Base-by-base conservation (phyloP, 352 stramenopile genomes). In the Pythium grandisporangium region DNA sequence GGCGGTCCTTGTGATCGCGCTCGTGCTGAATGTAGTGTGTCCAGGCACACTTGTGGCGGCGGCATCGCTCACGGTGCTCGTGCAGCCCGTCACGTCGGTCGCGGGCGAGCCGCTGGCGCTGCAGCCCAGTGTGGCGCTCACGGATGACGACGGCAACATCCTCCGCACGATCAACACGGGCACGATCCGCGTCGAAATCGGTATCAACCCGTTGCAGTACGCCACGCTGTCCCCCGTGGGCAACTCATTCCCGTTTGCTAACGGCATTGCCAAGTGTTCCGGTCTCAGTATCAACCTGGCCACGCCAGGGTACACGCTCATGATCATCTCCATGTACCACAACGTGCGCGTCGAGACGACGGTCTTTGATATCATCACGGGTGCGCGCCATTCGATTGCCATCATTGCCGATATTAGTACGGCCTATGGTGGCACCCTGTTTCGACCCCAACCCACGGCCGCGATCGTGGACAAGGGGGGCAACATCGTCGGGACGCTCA, bases 381-480 rank as follows among this genome's bases (percentile, higher is more conserved):
- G 80, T 6, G 52, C 63, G 7, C 56, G 58, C 5, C 84, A 80
- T 45, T 59, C 57, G 16, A 60, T 95, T 20, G 52, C 56, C 19
- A 79, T 94, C 51, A 42, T 70, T 30, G 55, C 75, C 16, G 71
- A 92, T 50, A 69, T 89, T 36, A 87, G 74, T 66, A 91, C 66
- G 2, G 79, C 83, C 4, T 88, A 71, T 32, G 76, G 81, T 42
- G 83, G 83, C 2, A 81, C 63, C 8, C 51, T 70, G 0, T 93
- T 95, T 45, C 55, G 70, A 17, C 82, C 82, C 1, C 81, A 94
- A 42, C 81, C 83, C 6, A 55, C 59, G n/a, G 70, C 71, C 2
- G 73, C 57, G 17, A 69, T 95, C 14, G 79, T 95, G 5, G 81
- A 95, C 44, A 69, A 63, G 39, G 80, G 80, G 19, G 80, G 76